Conservation (phyloP, 176 grass and related monocot species). For the Hsuehochloa calcarea region DNA sequence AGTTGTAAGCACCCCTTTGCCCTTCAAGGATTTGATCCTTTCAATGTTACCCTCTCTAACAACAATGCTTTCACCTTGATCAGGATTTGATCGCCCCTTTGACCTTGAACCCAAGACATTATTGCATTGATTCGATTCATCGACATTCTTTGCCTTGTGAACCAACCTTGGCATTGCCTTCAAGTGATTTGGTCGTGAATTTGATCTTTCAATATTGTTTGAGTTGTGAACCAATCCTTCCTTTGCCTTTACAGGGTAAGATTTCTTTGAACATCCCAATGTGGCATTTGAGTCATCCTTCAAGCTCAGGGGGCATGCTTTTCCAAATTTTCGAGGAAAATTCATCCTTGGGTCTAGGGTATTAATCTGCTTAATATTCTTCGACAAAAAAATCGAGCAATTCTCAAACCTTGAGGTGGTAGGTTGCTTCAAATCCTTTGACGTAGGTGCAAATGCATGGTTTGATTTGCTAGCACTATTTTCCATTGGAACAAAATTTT, state of each 20-base stretch:
- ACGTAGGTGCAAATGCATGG: no score
- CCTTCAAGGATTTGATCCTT: not conserved
- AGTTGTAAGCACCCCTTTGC: no score
- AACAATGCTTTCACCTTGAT: not conserved
- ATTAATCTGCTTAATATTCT: not conserved
- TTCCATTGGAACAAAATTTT: not conserved
- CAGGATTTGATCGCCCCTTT: not conserved
- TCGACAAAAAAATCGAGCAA: not conserved
- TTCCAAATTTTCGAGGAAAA: not conserved
- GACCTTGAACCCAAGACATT: not conserved
- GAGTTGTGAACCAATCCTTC: not conserved
- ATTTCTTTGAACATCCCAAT: not conserved
- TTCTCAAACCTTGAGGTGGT: not conserved
- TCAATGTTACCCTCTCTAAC: not conserved
- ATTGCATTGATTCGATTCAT: not conserved
- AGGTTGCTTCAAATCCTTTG: not conserved
- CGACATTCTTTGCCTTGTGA: not conserved
- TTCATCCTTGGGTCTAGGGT: not conserved
- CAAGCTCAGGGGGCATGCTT: not conserved
- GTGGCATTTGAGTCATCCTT: not conserved
- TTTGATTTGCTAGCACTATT: no score
- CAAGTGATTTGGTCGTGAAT: not conserved
- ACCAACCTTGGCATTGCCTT: not conserved
- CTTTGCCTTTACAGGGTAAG: not conserved
- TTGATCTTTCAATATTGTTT: not conserved